Percentiles rank a stretch among this genome's conserved stretches.
phyloP scores from a whole-genome alignment of 1,284 basidiomycete species.

The Austropuccinia psidii region DNA sequence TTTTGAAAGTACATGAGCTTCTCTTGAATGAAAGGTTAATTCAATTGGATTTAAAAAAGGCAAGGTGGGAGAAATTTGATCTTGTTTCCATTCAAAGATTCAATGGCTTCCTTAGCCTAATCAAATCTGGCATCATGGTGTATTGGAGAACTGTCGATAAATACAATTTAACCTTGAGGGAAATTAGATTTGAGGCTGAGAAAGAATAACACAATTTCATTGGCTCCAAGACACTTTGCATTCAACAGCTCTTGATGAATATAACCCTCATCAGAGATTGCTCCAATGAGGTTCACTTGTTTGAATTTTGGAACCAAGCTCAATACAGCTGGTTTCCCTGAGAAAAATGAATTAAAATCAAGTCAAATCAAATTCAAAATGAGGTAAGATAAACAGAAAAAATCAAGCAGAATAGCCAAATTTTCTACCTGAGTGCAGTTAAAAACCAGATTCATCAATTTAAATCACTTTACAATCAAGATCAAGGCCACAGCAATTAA shows the following conservation, averaged over 20 bases:
- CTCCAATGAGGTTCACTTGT: neutral
- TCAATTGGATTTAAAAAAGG: too few relatives aligned
- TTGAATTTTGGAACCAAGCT: neutral
- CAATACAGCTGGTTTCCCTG: neutral
- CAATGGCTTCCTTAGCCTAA: too few relatives aligned
- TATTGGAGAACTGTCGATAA: too few relatives aligned
- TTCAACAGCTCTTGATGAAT: neutral
- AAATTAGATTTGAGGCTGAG: too few relatives aligned
- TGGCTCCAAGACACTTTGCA: too few relatives aligned
- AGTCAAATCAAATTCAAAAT: neutral
- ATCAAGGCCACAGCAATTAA: neutral
- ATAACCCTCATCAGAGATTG: neutral
- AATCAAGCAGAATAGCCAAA: neutral
- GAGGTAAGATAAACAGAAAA: neutral
- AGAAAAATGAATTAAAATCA: neutral
- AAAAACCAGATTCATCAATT: neutral
- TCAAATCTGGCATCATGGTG: too few relatives aligned
- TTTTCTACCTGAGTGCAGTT: neutral
- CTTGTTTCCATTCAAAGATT: too few relatives aligned
- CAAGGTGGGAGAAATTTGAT: too few relatives aligned
- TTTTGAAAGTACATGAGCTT: neutral
- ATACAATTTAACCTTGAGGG: too few relatives aligned
- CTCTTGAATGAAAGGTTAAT: too few relatives aligned
- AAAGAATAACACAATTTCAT: too few relatives aligned
- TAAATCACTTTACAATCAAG: neutral